phyloP scores from a whole-genome alignment of 257 asterid genomes.

The Solanum stenotomum region DNA sequence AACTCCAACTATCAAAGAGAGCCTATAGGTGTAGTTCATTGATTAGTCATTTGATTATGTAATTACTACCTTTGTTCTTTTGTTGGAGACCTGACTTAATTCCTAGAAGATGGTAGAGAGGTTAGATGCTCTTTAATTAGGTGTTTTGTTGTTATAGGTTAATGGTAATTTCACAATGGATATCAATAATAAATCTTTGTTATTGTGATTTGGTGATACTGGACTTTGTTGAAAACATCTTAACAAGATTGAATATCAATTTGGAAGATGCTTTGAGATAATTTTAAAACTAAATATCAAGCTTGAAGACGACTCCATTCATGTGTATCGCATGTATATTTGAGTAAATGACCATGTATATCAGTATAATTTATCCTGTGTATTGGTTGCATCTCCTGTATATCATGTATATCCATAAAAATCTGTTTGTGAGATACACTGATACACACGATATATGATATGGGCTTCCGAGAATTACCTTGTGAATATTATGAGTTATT shows the following conservation, averaged over 20 bases:
- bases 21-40: not conserved
- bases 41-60: not conserved
- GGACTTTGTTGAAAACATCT: not conserved
- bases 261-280: not conserved
- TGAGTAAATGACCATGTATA: no score
- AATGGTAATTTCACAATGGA: no score
- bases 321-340: not conserved
- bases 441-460: not conserved
- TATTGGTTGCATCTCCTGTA: no score
- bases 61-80: no score
- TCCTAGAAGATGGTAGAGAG: no score
- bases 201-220: not conserved
- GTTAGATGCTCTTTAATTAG: no score
- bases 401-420: not conserved
- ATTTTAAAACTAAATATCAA: not conserved
- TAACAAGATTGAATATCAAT: not conserved
- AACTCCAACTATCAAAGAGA: no score
- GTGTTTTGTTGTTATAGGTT: no score
- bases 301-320: not conserved
- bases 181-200: not conserved
- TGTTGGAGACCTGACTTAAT: no score
- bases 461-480: not conserved
- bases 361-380: no score
- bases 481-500: no score
- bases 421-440: not conserved